Evolutionary conservation across 495 filamentous ascomycete species (phyloP).

Genomic region (Penicillium bialowiezense): DNA sequence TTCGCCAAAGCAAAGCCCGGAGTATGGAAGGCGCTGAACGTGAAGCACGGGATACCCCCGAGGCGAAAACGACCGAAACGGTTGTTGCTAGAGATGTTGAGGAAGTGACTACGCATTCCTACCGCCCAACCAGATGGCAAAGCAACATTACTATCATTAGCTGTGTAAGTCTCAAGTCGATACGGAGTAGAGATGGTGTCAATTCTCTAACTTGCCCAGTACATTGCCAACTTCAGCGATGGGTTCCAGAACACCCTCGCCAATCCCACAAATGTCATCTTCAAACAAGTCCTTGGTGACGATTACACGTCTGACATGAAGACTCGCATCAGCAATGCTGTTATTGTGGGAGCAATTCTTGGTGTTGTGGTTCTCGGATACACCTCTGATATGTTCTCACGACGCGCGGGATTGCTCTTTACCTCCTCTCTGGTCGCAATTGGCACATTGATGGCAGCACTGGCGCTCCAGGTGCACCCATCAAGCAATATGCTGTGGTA

Average conservation of each 20-base stretch:
- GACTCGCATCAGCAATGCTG: conserved; percentile 33
- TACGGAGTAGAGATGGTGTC: too few relatives aligned
- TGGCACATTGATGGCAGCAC: conserved; percentile 33
- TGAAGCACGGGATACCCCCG: not conserved
- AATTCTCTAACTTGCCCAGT: conserved; percentile 16
- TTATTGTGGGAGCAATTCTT: conserved; percentile 36
- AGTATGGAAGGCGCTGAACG: not conserved
- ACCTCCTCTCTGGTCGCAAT: conserved; percentile 33
- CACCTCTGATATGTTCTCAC: conserved; percentile 32
- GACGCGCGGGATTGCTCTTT: conserved; percentile 28
- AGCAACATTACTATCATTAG: conserved; percentile 28
- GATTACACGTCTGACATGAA: conserved; percentile 34
- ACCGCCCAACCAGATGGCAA: conserved; percentile 20
- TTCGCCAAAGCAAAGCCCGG: not conserved
- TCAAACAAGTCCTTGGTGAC: conserved; percentile 29
- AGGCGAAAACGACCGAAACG: not conserved
- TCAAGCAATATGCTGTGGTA: conserved; percentile 37
- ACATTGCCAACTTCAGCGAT: conserved; percentile 39
- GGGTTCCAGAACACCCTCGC: conserved; percentile 34
- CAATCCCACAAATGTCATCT: conserved; percentile 39
- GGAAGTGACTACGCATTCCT: not conserved
- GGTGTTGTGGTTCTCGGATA: conserved; percentile 31
- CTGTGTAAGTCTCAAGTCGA: conserved; percentile 17
- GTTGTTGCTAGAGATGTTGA: not conserved
- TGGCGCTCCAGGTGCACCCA: conserved; percentile 30